phyloP scores from a whole-genome alignment of 805 yeast species.

The Grigorovia yakushimaensis region DNA sequence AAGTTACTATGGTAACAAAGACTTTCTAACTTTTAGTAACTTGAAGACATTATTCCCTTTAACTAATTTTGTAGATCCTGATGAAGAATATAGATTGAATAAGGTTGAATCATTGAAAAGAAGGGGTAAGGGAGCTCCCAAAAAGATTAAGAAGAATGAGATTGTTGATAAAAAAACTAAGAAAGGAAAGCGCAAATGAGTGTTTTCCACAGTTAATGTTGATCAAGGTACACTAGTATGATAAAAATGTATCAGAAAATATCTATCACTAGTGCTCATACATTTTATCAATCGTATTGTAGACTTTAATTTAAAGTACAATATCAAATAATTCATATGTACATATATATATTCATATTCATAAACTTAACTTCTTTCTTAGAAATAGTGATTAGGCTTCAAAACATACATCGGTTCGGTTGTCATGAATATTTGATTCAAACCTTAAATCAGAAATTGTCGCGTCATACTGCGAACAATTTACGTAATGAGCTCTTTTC shows the following conservation, averaged over 20 bases:
- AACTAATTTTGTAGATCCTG: conserved; percentile 49
- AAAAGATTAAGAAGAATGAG: conserved; percentile 48
- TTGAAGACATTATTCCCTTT: conserved; percentile 44
- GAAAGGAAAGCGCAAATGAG: conserved; percentile 8
- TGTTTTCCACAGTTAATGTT: too few relatives aligned
- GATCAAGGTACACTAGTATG: too few relatives aligned
- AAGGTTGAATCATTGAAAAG: conserved; percentile 60
- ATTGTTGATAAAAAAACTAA: conserved; percentile 30
- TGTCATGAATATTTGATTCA: too few relatives aligned
- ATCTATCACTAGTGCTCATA: too few relatives aligned
- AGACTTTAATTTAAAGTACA: too few relatives aligned
- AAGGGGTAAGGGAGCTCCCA: conserved; percentile 86
- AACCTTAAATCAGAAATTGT: too few relatives aligned
- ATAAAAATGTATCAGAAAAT: too few relatives aligned
- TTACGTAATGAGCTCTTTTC: too few relatives aligned
- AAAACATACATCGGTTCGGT: too few relatives aligned
- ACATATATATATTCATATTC: not conserved
- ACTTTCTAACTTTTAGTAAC: conserved; percentile 54
- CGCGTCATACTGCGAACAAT: too few relatives aligned
- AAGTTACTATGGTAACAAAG: conserved; percentile 65
- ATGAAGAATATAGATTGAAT: conserved; percentile 57
- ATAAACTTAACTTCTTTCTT: not conserved
- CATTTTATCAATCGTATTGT: too few relatives aligned
- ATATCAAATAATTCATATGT: not conserved
- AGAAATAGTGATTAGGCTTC: too few relatives aligned